These are phyloP conservation scores for Lactuca saligna DNA, from an alignment of 129 eudicot genomes.

Conservation along the genomic window DNA sequence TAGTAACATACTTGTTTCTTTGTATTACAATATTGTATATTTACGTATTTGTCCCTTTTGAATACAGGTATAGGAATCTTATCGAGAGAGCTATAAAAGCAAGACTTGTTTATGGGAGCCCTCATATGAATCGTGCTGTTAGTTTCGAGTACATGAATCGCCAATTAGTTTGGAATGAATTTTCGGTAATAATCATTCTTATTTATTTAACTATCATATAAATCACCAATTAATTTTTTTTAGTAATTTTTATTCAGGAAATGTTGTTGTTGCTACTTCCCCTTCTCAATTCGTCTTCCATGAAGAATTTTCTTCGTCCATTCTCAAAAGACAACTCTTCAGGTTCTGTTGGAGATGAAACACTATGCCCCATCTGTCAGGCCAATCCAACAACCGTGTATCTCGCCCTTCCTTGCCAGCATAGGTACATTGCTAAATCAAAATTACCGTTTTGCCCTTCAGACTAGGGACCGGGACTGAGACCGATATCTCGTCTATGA, in stretches of 20 bases:
- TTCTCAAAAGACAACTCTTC: conserved; percentile 84
- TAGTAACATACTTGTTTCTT: neutral
- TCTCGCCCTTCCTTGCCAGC: conserved; percentile 95
- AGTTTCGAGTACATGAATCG: conserved; percentile 99
- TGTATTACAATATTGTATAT: neutral
- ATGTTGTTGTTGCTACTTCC: conserved; percentile 96
- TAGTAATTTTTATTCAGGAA: conserved; percentile 50
- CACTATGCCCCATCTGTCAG: conserved; percentile 90
- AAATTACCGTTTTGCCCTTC: neutral
- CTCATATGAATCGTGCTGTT: conserved; percentile 95
- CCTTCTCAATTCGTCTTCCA: conserved; percentile 87
- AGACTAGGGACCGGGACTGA: neutral
- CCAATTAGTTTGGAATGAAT: conserved; percentile 99
- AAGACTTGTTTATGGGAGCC: conserved; percentile 95
- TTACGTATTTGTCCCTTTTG: conserved; percentile 11
- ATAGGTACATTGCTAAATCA: conserved; percentile 51
- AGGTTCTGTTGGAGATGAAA: conserved; percentile 64
- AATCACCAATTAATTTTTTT: too few species aligned
- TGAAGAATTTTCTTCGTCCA: conserved; percentile 72
- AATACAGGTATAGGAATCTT: conserved; percentile 84
- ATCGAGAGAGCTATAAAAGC: conserved; percentile 83
- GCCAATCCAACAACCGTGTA: conserved; percentile 74
- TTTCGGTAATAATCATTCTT: conserved; percentile 59
- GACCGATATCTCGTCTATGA: too few species aligned
- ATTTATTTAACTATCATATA: neutral